phyloP scores from a whole-genome alignment of 768 basidiomycete species.

The Termitomyces sp. region DNA sequence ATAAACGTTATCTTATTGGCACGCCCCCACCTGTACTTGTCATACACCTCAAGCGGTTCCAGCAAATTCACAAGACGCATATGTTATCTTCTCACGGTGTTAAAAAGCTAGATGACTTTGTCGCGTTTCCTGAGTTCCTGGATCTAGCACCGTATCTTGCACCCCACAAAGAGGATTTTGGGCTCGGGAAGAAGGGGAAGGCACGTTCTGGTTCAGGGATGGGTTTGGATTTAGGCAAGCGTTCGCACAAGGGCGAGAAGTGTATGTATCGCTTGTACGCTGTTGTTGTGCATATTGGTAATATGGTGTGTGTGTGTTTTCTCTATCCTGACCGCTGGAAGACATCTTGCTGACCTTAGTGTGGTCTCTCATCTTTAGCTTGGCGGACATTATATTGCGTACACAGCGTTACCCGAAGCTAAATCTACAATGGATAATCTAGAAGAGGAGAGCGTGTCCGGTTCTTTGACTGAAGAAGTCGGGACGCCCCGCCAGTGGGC shows the following conservation, averaged over 20 bases:
- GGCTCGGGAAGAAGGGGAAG: slow-evolving; percentile 33
- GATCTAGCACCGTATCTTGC: slow-evolving; percentile 86
- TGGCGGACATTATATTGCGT: slow-evolving; percentile 87
- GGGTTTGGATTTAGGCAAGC: background rate
- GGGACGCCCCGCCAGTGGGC: slow-evolving; percentile 67
- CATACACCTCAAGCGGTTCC: slow-evolving; percentile 92
- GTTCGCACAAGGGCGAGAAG: slow-evolving; percentile 18
- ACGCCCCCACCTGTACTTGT: slow-evolving; percentile 83
- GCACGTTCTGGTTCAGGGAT: slow-evolving; percentile 18
- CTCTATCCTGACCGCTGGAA: background rate
- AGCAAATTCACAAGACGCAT: slow-evolving; percentile 67
- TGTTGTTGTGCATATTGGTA: slow-evolving; percentile 82
- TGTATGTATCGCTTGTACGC: slow-evolving; percentile 72
- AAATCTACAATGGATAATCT: slow-evolving; percentile 8
- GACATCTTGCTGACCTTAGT: slow-evolving; percentile 5
- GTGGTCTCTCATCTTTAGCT: slow-evolving; percentile 37
- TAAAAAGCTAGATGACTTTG: slow-evolving; percentile 89
- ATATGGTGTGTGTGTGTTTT: slow-evolving; percentile 54
- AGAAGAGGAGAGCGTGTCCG: background rate
- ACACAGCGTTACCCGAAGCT: slow-evolving; percentile 61
- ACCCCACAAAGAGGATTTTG: slow-evolving; percentile 70
- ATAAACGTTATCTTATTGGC: slow-evolving; percentile 92
- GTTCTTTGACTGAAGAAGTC: slow-evolving; percentile 6
- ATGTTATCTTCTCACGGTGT: slow-evolving; percentile 63
- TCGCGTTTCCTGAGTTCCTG: slow-evolving; percentile 83